Percentiles rank a stretch among this genome's conserved stretches.
Conservation (phyloP, 2,329 filamentous ascomycete genomes). For the Beauveria scarabaeidicola region DNA sequence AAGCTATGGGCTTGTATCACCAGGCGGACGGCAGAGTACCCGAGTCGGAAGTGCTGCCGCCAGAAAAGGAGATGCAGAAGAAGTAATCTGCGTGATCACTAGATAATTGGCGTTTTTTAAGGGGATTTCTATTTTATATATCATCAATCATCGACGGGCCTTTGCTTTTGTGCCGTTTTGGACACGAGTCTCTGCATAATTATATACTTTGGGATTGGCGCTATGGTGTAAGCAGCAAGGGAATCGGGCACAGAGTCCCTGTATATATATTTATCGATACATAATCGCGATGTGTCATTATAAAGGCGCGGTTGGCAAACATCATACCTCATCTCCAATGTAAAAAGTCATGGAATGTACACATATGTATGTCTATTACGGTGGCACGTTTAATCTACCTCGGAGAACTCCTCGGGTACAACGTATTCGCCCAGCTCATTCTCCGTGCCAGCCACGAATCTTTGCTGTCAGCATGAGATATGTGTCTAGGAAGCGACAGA, state of each 20-base stretch:
- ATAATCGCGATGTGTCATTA: background rate
- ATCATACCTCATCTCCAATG: background rate
- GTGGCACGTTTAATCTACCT: conserved; percentile 22
- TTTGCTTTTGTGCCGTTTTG: background rate
- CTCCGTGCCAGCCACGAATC: conserved; percentile 34
- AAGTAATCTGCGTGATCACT: background rate
- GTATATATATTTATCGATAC: background rate
- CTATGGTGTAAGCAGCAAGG: background rate
- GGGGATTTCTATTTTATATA: background rate
- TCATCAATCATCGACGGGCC: background rate
- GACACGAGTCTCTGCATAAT: background rate
- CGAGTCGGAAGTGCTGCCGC: conserved; percentile 13
- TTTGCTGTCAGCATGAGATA: conserved; percentile 17
- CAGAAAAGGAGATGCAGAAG: conserved; percentile 16
- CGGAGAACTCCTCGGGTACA: conserved; percentile 26
- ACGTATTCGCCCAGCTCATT: conserved; percentile 29
- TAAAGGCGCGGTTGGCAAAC: background rate
- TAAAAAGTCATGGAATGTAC: background rate
- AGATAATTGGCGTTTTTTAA: background rate
- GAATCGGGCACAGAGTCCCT: background rate
- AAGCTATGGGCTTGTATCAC: conserved; percentile 23
- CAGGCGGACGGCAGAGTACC: conserved; percentile 22
- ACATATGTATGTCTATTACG: background rate
- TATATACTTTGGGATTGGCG: background rate
- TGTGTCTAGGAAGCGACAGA: background rate